phyloP scores from a whole-genome alignment of 768 basidiomycete genomes.

The Lentinula raphanica region DNA sequence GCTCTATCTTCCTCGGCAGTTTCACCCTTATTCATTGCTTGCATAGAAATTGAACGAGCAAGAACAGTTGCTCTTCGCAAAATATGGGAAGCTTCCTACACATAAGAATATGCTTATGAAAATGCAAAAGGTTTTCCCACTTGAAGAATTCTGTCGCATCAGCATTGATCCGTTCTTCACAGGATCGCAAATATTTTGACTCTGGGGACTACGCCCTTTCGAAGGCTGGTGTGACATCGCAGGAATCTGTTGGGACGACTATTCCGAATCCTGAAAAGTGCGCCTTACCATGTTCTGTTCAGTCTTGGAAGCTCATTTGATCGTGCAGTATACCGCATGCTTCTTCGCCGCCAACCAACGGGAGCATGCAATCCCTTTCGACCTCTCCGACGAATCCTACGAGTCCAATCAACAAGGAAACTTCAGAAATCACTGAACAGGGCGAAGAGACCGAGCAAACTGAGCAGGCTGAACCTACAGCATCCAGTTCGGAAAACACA shows the following conservation, averaged over 20 bases:
- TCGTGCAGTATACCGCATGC: constrained; percentile 83
- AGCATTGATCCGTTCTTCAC: constrained; percentile 13
- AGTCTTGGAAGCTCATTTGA: not conserved
- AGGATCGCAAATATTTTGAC: constrained; percentile 99
- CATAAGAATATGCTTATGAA: constrained; percentile 92
- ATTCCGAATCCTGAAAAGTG: constrained; percentile 98
- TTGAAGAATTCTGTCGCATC: constrained; percentile 1
- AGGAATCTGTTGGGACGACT: constrained; percentile 86
- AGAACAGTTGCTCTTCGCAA: constrained; percentile 90
- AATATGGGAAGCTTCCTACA: constrained; percentile 91
- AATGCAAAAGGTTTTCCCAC: constrained; percentile 80
- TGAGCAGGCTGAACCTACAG: not conserved
- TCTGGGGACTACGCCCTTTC: constrained; percentile 98
- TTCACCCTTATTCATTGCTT: constrained; percentile 6
- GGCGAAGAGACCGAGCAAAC: not conserved
- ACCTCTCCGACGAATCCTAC: constrained; percentile 71
- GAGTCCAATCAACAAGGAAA: constrained; percentile 41
- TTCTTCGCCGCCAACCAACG: constrained; percentile 57
- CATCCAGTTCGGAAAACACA: not conserved
- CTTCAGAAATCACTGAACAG: constrained; percentile 1
- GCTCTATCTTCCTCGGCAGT: not conserved
- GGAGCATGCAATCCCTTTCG: constrained; percentile 49
- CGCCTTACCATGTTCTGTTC: constrained; percentile 4
- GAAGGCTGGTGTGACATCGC: constrained; percentile 89
- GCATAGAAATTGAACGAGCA: constrained; percentile 74